Evolutionary conservation across 257 asterid genomes (phyloP).

Genomic region (Forsythia viridissima): DNA sequence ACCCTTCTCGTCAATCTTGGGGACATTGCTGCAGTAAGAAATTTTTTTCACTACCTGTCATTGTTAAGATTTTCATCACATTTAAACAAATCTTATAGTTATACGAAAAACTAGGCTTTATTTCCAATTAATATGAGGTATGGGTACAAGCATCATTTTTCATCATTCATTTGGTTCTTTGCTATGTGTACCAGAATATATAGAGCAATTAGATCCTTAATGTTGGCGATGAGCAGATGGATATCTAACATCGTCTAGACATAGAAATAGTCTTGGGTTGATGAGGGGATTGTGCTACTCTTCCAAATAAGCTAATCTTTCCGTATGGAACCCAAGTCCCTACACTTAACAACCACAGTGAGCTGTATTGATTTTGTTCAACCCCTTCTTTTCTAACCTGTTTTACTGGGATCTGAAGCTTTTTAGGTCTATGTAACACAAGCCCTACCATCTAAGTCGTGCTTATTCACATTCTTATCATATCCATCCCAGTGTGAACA

Average conservation of each 20-base stretch:
- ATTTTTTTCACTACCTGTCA: neutral
- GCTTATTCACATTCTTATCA: neutral
- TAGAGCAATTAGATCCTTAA: neutral
- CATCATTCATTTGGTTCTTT: neutral
- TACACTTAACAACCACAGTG: neutral
- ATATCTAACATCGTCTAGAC: neutral
- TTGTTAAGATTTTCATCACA: neutral
- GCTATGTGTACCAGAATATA: neutral
- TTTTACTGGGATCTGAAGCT: neutral
- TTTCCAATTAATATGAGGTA: neutral
- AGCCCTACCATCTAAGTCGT: neutral
- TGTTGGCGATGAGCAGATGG: neutral
- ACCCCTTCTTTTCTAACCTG: neutral
- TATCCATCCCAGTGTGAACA: neutral
- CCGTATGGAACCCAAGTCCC: neutral
- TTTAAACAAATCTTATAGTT: neutral
- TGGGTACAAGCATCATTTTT: neutral
- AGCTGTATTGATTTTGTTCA: neutral
- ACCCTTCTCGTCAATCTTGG: slow-evolving; percentile 51
- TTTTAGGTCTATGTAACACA: neutral
- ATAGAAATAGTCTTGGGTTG: neutral
- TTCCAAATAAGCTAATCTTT: neutral
- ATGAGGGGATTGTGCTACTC: neutral
- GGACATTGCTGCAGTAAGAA: slow-evolving; percentile 40
- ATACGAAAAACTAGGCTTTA: no score